These are phyloP conservation scores for Exophiala sp. DNA, from an alignment of 2,329 filamentous ascomycete genomes.

Conservation along the genomic window DNA sequence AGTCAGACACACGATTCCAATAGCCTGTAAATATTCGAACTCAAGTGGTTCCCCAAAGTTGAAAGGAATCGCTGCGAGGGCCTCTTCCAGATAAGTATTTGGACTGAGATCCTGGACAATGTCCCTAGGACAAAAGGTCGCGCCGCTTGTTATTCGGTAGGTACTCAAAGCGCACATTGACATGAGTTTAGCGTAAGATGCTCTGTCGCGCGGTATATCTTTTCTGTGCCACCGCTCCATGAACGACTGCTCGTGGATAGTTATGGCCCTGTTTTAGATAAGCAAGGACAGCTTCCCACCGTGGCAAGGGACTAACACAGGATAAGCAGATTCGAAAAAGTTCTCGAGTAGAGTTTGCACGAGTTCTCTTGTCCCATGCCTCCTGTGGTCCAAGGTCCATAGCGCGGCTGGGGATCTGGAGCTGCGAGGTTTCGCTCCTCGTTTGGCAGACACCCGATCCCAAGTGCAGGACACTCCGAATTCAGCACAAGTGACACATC, in stretches of 20 bases:
- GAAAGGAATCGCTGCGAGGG: neutral
- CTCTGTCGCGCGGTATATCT: constrained; percentile 2
- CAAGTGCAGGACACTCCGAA: constrained; percentile 7
- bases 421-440: constrained; percentile 9
- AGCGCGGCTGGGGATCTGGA: neutral
- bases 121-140: neutral
- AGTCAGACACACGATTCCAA: constrained; percentile 8
- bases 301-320: constrained; percentile 1
- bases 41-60: constrained; percentile 1
- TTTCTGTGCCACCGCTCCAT: constrained; percentile 3
- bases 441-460: constrained; percentile 6
- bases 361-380: constrained; percentile 1
- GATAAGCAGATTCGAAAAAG: constrained; percentile 11
- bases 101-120: neutral
- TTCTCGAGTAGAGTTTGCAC: neutral
- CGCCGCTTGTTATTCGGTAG: constrained; percentile 8
- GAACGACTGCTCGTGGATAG: constrained; percentile 5
- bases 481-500: constrained; percentile 9
- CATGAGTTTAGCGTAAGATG: constrained; percentile 5
- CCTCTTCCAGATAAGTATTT: constrained; percentile 9
- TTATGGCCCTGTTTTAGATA: neutral
- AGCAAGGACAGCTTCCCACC: neutral
- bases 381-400: constrained; percentile 2
- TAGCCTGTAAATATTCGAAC: constrained; percentile 7
- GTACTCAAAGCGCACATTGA: constrained; percentile 10